These are phyloP conservation scores for Metschnikowia corniflorae DNA, from an alignment of 805 yeast genomes.

Conservation along the genomic window DNA sequence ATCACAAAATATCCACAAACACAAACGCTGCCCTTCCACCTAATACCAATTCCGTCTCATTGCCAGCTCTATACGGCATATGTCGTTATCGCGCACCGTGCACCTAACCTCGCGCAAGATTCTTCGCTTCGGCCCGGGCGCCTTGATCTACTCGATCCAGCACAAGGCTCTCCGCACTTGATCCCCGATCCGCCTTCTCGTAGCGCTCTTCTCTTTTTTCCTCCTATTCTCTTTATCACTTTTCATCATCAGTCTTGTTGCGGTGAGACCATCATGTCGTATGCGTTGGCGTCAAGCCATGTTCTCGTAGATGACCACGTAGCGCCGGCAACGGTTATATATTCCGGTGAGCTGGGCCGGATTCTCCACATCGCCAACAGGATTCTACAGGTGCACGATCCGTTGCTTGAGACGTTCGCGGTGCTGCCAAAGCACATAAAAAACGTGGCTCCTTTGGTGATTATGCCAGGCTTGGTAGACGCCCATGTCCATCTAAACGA, in stretches of 20 bases:
- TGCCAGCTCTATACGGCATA: too few species aligned
- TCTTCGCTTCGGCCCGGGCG: not conserved
- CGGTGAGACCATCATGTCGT: conserved; percentile 39
- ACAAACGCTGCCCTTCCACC: too few species aligned
- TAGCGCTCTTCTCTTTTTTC: not conserved
- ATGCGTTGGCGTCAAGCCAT: conserved; percentile 58
- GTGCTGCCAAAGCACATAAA: conserved; percentile 42
- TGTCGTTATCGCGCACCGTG: too few species aligned
- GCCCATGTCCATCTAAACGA: conserved; percentile 94
- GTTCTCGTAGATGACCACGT: conserved; percentile 50
- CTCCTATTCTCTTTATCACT: not conserved
- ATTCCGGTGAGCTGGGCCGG: conserved; percentile 47
- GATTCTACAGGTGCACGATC: conserved; percentile 38
- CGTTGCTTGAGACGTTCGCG: conserved; percentile 39
- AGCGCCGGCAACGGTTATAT: conserved; percentile 62
- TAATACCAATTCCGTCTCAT: too few species aligned
- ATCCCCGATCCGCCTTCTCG: too few species aligned
- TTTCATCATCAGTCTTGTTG: not conserved
- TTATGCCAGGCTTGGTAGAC: conserved; percentile 90
- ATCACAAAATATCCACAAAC: too few species aligned
- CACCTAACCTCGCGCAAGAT: too few species aligned
- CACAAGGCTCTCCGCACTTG: too few species aligned
- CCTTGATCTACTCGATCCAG: too few species aligned
- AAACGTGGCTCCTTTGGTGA: conserved; percentile 57
- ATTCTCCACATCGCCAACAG: conserved; percentile 47